Conservation (phyloP, 129 eudicot species). For the Artemisia argyi region DNA sequence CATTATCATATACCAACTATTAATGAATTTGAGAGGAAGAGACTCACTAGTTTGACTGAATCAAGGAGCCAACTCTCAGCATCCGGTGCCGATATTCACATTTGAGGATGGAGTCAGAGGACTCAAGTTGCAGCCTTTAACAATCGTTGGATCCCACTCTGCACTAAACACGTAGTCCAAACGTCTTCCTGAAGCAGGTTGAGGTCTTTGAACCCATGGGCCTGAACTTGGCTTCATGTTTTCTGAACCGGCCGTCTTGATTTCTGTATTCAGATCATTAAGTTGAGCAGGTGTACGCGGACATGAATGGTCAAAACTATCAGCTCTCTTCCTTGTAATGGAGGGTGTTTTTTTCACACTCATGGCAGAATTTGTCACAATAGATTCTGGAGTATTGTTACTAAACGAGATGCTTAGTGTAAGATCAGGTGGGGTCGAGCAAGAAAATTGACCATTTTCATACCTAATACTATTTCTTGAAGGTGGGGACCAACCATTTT, state of each 20-base stretch:
- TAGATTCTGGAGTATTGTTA: slow-evolving; percentile 47
- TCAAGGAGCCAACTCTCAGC: slow-evolving; percentile 34
- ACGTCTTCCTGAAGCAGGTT: slow-evolving; percentile 46
- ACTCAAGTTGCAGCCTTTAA: slow-evolving; percentile 36
- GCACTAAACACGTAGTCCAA: slow-evolving; percentile 49
- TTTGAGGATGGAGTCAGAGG: slow-evolving; percentile 35
- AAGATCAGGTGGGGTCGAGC: slow-evolving; percentile 32
- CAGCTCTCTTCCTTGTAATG: slow-evolving; percentile 9
- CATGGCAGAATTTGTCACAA: slow-evolving; percentile 47
- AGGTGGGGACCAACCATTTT: slow-evolving; percentile 10
- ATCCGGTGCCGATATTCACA: slow-evolving; percentile 32
- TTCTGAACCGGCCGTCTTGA: slow-evolving; percentile 12
- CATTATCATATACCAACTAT: no score
- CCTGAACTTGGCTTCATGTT: slow-evolving; percentile 20
- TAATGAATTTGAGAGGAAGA: background rate
- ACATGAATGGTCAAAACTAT: slow-evolving; percentile 7
- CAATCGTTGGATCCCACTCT: slow-evolving; percentile 46
- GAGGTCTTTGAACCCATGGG: slow-evolving; percentile 23
- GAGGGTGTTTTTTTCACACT: no score
- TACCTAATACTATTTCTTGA: slow-evolving; percentile 6
- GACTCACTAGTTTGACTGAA: slow-evolving; percentile 26
- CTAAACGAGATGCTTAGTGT: slow-evolving; percentile 32
- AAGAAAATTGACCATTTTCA: background rate
- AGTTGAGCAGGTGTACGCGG: slow-evolving; percentile 18
- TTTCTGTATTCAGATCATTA: slow-evolving; percentile 26